A percentile compares a stretch with the other conserved stretches of the same genome.
Evolutionary conservation across 805 yeast genomes (phyloP).

Genomic region (Wickerhamomyces rabaulensis): DNA sequence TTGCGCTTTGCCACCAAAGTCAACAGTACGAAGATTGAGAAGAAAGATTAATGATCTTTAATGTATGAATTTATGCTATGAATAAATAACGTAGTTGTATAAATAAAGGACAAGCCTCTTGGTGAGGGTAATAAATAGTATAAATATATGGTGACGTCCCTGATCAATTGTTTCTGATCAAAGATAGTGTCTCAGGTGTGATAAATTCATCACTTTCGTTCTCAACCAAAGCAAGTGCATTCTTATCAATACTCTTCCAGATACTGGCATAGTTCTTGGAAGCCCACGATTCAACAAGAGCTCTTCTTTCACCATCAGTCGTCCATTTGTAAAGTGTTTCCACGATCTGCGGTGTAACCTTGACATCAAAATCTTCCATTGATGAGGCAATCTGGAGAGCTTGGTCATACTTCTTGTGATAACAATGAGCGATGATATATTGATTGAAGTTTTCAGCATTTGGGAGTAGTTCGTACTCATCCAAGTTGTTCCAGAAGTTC

Average conservation of each 20-base stretch:
- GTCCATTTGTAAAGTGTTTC: slow-evolving; percentile 43
- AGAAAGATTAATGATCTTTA: slow-evolving; percentile 1
- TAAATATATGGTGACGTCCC: not conserved
- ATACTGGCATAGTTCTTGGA: slow-evolving; percentile 22
- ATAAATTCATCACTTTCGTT: slow-evolving; percentile 7
- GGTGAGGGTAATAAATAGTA: slow-evolving; percentile 4
- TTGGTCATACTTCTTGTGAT: slow-evolving; percentile 51
- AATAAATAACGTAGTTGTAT: slow-evolving; percentile 7
- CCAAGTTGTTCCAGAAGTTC: slow-evolving; percentile 55
- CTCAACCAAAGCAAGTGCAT: slow-evolving; percentile 1
- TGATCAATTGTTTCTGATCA: slow-evolving; percentile 9
- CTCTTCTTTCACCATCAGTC: slow-evolving; percentile 12
- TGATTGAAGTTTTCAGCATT: slow-evolving; percentile 49
- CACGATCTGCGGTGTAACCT: slow-evolving; percentile 39
- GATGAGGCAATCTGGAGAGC: slow-evolving; percentile 48
- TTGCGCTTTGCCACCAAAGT: slow-evolving; percentile 86
- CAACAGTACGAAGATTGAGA: slow-evolving; percentile 42
- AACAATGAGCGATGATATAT: slow-evolving; percentile 64
- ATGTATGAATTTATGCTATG: slow-evolving; percentile 1
- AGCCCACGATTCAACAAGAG: slow-evolving; percentile 32
- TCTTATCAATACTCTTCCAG: slow-evolving; percentile 33
- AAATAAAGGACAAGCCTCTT: slow-evolving; percentile 7
- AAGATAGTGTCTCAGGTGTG: slow-evolving; percentile 7
- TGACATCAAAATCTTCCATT: slow-evolving; percentile 43
- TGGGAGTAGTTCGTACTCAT: slow-evolving; percentile 44